Evolutionary conservation across 371 early-diverging fungal genomes (phyloP), one percentile per base, ranked within the genome.

Genomic region (Apophysomyces elegans): DNA sequence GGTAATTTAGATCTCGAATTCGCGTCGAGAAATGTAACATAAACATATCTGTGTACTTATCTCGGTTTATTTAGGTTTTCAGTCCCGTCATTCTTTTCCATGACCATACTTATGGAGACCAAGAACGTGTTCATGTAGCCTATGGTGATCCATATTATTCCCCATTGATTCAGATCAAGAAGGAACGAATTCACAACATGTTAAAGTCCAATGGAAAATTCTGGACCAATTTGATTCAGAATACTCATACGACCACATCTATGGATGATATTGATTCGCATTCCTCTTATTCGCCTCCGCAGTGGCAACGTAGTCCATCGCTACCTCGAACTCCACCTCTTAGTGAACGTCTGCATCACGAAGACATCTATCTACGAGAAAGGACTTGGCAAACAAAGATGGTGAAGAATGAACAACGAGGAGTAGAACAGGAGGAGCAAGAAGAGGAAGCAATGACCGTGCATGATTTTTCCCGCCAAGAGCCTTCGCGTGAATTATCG

Each of bases 131-230:
- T 8, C 54, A 50, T 0, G 54, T 50, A 18, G 21, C 54, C 21
- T 67, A 66, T 47, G 69, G 67, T 35, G 69, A 73, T 47, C 69
- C 73, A 12, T 59, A 63, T 16, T 73, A 73, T 62, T 62, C 64
- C 8, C 67, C 64, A 7, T 45, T 65, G 44, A 66, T 73, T 11
- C 69, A 67, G 61, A 46, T 58, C 8, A 65, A 66, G 39, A 73
- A 73, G 50, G 60, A 62, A 54, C 56, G 66, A 16, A 64, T 65
- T 21, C 58, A 66, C 37, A 47, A 69, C 39, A 69, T 69, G 73
- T 62, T 73, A 1, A 58, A 56, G 37, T 36, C 50, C 18, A 73
- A 73, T 36, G 69, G 73, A 12, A 62, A 50, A 47, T 67, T 69
- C 62, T 73, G 73, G 73, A 57, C 66, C 45, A 61, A 61, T 26